Percentiles rank a stretch among this genome's conserved stretches.
Evolutionary conservation across 306 rosid species (phyloP).

Genomic region (Acacia acuminata): DNA sequence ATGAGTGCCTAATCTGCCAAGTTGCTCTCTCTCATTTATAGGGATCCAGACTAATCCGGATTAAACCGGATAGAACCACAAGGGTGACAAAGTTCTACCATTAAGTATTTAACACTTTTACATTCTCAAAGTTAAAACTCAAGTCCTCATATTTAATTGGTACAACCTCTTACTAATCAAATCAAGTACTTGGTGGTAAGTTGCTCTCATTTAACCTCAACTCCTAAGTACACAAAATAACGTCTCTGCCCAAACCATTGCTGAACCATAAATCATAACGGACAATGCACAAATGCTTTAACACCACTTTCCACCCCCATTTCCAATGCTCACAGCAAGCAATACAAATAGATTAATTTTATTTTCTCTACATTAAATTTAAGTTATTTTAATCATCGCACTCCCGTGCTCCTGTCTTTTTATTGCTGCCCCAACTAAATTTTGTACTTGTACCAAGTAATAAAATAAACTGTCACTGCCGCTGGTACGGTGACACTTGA

Average conservation of each 20-base stretch:
- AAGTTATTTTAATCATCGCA: neutral
- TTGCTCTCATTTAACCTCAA: constrained; percentile 21
- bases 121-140: no score
- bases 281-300: constrained; percentile 4
- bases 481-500: neutral
- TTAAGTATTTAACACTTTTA: no score
- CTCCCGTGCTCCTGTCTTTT: neutral
- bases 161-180: no score
- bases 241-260: neutral
- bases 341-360: no score
- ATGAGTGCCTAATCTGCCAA: neutral
- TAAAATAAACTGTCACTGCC: neutral
- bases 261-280: neutral
- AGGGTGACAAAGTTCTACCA: no score
- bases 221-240: constrained; percentile 23
- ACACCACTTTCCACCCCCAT: constrained; percentile 11
- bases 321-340: no score
- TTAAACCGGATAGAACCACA: no score
- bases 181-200: no score
- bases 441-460: neutral
- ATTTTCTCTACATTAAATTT: no score
- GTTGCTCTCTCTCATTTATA: neutral
- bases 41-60: no score
- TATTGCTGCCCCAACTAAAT: no score
- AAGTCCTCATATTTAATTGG: fast-evolving